phyloP scores from a whole-genome alignment of 331 rosid species.

The Erythrophleum ivorense region DNA sequence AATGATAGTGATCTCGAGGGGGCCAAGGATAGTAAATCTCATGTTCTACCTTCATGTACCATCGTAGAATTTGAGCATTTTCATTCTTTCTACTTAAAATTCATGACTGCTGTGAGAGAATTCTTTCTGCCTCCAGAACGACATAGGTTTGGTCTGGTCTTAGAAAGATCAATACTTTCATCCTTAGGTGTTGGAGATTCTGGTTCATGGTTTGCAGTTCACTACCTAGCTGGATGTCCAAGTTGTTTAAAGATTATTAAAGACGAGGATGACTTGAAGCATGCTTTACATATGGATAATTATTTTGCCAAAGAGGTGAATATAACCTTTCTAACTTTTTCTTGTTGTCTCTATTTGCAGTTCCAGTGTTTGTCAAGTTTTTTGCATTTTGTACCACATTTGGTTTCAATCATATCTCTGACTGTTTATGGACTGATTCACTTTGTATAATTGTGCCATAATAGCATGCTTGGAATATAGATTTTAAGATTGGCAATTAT shows the following conservation, averaged over 20 bases:
- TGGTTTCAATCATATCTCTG: neutral
- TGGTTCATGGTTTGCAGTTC: conserved; percentile 79
- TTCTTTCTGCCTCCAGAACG: conserved; percentile 73
- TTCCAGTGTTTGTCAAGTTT: neutral
- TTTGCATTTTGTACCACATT: neutral
- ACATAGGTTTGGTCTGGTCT: conserved; percentile 75
- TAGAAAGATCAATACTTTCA: conserved; percentile 75
- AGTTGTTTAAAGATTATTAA: conserved; percentile 71
- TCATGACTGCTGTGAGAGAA: conserved; percentile 73
- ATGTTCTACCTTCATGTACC: conserved; percentile 55
- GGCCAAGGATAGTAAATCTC: conserved; percentile 40
- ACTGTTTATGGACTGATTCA: neutral
- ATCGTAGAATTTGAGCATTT: conserved; percentile 66
- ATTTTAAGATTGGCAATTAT: neutral
- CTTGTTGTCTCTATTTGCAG: neutral
- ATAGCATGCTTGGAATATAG: neutral
- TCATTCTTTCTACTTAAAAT: conserved; percentile 70
- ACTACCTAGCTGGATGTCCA: conserved; percentile 70
- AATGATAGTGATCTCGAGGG: conserved; percentile 51
- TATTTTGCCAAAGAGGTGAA: conserved; percentile 75
- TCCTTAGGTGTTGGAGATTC: conserved; percentile 74
- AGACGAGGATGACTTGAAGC: conserved; percentile 69
- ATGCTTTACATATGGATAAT: conserved; percentile 55
- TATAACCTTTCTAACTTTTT: conserved; percentile 34
- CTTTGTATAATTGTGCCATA: neutral